A percentile compares a stretch with the other conserved stretches of the same genome.
phyloP scores from a whole-genome alignment of 169 alveolate genomes.

The Eimeria necatrix region DNA sequence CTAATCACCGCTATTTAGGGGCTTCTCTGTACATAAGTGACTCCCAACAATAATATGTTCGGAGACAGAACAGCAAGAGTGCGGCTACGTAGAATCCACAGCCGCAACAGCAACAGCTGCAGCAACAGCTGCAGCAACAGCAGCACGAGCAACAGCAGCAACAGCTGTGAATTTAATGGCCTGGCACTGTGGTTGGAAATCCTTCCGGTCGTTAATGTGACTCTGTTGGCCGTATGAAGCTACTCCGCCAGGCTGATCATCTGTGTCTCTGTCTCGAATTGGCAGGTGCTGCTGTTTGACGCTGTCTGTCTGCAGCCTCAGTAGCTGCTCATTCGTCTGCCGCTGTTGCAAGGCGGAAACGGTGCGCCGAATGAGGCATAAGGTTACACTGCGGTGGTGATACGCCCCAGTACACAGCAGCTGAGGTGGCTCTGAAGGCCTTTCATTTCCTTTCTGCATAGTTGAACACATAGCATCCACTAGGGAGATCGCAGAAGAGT shows the following conservation, averaged over 20 bases:
- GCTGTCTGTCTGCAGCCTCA: slow-evolving; percentile 23
- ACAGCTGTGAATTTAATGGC: neutral
- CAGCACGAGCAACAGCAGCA: neutral
- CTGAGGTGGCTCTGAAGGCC: slow-evolving; percentile 50
- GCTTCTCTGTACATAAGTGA: neutral
- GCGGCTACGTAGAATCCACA: neutral
- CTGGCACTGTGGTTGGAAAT: neutral
- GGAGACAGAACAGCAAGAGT: neutral
- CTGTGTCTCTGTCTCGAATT: neutral
- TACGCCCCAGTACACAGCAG: slow-evolving; percentile 21
- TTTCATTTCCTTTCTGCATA: slow-evolving; percentile 26
- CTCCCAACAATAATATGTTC: slow-evolving; percentile 24
- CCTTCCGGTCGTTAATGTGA: slow-evolving; percentile 1
- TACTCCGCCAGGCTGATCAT: neutral
- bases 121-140: neutral
- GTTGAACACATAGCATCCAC: slow-evolving; percentile 18
- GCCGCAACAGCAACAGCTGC: slow-evolving; percentile 13
- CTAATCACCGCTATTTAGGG: neutral
- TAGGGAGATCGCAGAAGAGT: neutral
- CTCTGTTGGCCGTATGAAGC: neutral
- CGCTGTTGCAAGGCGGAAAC: neutral
- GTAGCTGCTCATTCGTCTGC: neutral
- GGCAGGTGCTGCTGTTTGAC: slow-evolving; percentile 52
- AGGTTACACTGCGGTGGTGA: slow-evolving; percentile 28
- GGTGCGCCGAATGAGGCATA: slow-evolving; percentile 24